phyloP scores from a whole-genome alignment of 2,329 filamentous ascomycete species.

The Botrytis pseudocinerea region DNA sequence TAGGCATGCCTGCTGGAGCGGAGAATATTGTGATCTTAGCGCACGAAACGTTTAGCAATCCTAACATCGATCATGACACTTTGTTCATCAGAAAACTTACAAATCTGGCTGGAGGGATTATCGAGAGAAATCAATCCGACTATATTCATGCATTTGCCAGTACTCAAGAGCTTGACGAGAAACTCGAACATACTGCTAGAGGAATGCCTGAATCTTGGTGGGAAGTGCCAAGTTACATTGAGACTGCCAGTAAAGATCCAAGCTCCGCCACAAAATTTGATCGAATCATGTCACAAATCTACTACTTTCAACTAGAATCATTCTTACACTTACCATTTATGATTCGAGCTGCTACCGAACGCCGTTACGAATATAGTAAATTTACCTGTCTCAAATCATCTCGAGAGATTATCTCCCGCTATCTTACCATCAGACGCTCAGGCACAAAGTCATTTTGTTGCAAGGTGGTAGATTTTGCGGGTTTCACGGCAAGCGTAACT shows the following conservation, averaged over 20 bases:
- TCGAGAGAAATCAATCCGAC: constrained; percentile 36
- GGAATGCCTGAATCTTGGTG: constrained; percentile 38
- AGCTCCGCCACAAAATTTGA: constrained; percentile 29
- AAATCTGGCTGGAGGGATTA: constrained; percentile 33
- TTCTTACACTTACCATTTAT: constrained; percentile 40
- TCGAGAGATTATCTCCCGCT: constrained; percentile 36
- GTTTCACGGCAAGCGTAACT: constrained; percentile 38
- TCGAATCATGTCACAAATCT: constrained; percentile 37
- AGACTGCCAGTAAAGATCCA: constrained; percentile 20
- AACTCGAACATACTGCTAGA: constrained; percentile 34
- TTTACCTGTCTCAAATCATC: constrained; percentile 38
- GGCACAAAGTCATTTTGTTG: constrained; percentile 36
- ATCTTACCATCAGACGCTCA: constrained; percentile 31
- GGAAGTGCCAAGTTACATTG: constrained; percentile 31
- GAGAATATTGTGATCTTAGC: constrained; percentile 27
- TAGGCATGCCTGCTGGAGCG: constrained; percentile 35
- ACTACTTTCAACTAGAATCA: constrained; percentile 37
- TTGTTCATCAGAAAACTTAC: constrained; percentile 34
- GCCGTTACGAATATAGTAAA: constrained; percentile 40
- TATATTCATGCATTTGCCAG: constrained; percentile 34
- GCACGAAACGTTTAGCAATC: constrained; percentile 37
- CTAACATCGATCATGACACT: constrained; percentile 28
- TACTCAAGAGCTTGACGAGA: constrained; percentile 40
- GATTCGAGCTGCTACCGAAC: constrained; percentile 38
- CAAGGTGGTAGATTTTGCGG: constrained; percentile 38